phyloP scores from a whole-genome alignment of 257 asterid species.

The Paraleonurus japonicus region DNA sequence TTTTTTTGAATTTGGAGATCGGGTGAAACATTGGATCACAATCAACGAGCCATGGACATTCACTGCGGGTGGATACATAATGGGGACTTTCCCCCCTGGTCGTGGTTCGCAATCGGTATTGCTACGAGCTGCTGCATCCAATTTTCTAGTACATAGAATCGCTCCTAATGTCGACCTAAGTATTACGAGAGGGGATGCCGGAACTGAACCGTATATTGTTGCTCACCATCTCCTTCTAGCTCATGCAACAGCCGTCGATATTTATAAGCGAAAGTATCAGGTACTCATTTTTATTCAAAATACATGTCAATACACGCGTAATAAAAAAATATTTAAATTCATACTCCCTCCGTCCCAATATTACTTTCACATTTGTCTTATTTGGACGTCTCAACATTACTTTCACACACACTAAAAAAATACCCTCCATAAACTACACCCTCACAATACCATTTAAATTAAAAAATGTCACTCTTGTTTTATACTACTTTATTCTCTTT shows the following conservation, averaged over 20 bases:
- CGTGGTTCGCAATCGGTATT: slow-evolving; percentile 16
- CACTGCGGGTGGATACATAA: slow-evolving; percentile 20
- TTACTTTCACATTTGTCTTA: too few species aligned
- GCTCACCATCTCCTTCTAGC: slow-evolving; percentile 26
- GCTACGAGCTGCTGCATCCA: too few species aligned
- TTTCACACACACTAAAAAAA: too few species aligned
- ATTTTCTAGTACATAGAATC: background rate
- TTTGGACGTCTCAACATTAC: too few species aligned
- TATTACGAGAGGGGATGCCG: slow-evolving; percentile 21
- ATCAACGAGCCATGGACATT: slow-evolving; percentile 40
- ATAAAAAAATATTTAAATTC: too few species aligned
- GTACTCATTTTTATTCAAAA: too few species aligned
- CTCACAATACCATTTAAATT: too few species aligned
- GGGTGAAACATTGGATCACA: slow-evolving; percentile 46
- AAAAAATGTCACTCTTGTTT: too few species aligned
- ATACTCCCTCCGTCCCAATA: too few species aligned
- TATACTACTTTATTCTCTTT: too few species aligned
- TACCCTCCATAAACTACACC: too few species aligned
- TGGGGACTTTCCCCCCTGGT: slow-evolving; percentile 29
- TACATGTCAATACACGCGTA: too few species aligned
- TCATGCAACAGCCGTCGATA: slow-evolving; percentile 3
- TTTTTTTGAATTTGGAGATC: slow-evolving; percentile 45
- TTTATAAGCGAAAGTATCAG: background rate
- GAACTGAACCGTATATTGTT: slow-evolving; percentile 37
- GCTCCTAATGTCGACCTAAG: background rate